phyloP scores from a whole-genome alignment of 2,329 filamentous ascomycete genomes.

The Albifimbria verrucaria region DNA sequence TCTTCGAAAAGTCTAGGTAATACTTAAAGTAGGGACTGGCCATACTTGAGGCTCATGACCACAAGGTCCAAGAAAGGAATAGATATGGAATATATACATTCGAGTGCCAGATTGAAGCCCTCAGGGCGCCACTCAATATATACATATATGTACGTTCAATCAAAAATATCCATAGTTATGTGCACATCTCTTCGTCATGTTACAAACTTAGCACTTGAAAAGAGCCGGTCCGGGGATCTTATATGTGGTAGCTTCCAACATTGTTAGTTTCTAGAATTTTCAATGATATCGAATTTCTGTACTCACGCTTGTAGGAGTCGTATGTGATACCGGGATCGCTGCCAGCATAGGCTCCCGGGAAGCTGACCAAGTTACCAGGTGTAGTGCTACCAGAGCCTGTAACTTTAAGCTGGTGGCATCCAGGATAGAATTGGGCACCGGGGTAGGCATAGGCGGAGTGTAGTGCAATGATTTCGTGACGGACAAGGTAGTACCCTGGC shows the following conservation, averaged over 20 bases:
- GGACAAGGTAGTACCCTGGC: slow-evolving; percentile 54
- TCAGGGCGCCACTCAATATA: too few relatives aligned
- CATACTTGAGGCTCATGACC: too few relatives aligned
- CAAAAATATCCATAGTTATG: too few relatives aligned
- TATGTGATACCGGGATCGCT: slow-evolving; percentile 50
- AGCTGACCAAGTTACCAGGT: slow-evolving; percentile 40
- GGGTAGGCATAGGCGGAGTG: slow-evolving; percentile 46
- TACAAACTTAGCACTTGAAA: slow-evolving; percentile 39
- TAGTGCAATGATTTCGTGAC: slow-evolving; percentile 55
- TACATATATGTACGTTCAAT: too few relatives aligned
- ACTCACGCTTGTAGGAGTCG: slow-evolving; percentile 45
- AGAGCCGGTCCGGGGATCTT: slow-evolving; percentile 45
- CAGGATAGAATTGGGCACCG: slow-evolving; percentile 55
- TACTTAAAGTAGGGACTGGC: too few relatives aligned
- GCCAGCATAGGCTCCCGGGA: slow-evolving; percentile 51
- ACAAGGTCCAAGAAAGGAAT: too few relatives aligned
- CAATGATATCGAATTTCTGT: background rate
- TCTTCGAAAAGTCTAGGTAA: too few relatives aligned
- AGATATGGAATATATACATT: too few relatives aligned
- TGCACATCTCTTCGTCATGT: too few relatives aligned
- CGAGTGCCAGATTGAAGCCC: too few relatives aligned
- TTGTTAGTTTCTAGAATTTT: slow-evolving; percentile 4
- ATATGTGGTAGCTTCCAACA: slow-evolving; percentile 32
- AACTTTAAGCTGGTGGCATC: slow-evolving; percentile 55
- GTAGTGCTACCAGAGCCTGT: slow-evolving; percentile 43